phyloP scores from a whole-genome alignment of 1,139 yeast species.

The Debaryomyces nepalensis region DNA sequence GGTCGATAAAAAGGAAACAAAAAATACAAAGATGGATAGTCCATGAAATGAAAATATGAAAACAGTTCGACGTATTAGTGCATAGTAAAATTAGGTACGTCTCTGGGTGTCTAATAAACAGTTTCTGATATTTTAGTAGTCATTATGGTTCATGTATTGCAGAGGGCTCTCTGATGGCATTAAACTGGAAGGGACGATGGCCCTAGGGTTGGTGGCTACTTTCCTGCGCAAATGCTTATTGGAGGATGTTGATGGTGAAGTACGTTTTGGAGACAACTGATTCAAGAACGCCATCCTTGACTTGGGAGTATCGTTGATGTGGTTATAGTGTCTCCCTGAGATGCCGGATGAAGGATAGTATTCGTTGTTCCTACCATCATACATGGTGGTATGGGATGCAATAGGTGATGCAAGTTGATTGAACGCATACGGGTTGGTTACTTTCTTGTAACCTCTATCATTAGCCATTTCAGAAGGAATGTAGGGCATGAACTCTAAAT shows the following conservation, averaged over 20 bases:
- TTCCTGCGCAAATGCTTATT: conserved; percentile 5
- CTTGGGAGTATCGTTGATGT: conserved; percentile 20
- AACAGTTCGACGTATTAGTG: background rate
- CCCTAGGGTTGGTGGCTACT: background rate
- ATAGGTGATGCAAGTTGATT: conserved; percentile 1
- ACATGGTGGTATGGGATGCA: conserved; percentile 3
- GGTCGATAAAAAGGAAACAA: background rate
- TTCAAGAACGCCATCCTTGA: conserved; percentile 21
- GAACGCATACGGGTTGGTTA: conserved; percentile 3
- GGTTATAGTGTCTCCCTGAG: background rate
- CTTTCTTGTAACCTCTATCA: background rate
- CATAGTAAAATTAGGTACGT: too few species aligned
- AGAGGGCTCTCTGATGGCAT: background rate
- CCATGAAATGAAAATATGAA: conserved; percentile 2
- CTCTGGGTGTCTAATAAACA: background rate
- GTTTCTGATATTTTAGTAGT: conserved; percentile 1
- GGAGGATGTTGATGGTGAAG: conserved; percentile 16
- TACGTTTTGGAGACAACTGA: conserved; percentile 23
- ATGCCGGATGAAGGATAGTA: conserved; percentile 2
- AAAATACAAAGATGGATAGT: background rate
- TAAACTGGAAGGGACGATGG: background rate
- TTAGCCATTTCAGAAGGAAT: conserved; percentile 22
- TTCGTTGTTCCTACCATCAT: conserved; percentile 5
- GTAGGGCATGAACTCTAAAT: conserved; percentile 69
- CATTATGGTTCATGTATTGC: conserved; percentile 2